Evolutionary conservation across 805 yeast species (phyloP).

Genomic region (Starmerella sp.): DNA sequence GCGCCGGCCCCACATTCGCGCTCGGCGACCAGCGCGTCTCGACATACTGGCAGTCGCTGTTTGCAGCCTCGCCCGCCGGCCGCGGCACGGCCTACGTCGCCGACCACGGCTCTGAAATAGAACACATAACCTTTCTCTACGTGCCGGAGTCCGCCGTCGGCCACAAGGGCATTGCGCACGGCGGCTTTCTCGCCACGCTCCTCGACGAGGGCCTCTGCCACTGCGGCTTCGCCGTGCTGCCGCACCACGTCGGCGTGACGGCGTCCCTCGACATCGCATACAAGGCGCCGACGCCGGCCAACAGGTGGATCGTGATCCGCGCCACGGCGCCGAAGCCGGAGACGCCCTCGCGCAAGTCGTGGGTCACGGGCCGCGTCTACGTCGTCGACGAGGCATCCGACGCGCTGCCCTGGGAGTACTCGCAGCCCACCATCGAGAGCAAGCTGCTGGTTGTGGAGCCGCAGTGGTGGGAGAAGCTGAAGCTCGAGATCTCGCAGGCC

Average conservation of each 20-base stretch:
- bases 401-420: slow-evolving; percentile 14
- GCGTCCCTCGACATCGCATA: slow-evolving; percentile 63
- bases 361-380: slow-evolving; percentile 56
- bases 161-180: slow-evolving; percentile 66
- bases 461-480: slow-evolving; percentile 28
- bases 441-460: slow-evolving; percentile 31
- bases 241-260: slow-evolving; percentile 78
- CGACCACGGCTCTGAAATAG: slow-evolving; percentile 1
- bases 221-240: slow-evolving; percentile 74
- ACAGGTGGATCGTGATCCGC: slow-evolving; percentile 50
- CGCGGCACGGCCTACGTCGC: neutral
- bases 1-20: neutral
- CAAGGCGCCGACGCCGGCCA: slow-evolving; percentile 44
- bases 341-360: slow-evolving; percentile 58
- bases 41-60: slow-evolving; percentile 2
- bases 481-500: neutral
- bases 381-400: slow-evolving; percentile 30
- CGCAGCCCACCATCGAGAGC: slow-evolving; percentile 25
- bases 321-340: slow-evolving; percentile 54
- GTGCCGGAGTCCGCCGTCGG: slow-evolving; percentile 40
- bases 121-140: slow-evolving; percentile 8
- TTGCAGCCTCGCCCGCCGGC: neutral
- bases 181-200: slow-evolving; percentile 74
- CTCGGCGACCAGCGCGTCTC: neutral
- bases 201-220: slow-evolving; percentile 78